These are phyloP conservation scores for Persicaria tinctoria DNA, from an alignment of 148 eudicot species.

Conservation along the genomic window DNA sequence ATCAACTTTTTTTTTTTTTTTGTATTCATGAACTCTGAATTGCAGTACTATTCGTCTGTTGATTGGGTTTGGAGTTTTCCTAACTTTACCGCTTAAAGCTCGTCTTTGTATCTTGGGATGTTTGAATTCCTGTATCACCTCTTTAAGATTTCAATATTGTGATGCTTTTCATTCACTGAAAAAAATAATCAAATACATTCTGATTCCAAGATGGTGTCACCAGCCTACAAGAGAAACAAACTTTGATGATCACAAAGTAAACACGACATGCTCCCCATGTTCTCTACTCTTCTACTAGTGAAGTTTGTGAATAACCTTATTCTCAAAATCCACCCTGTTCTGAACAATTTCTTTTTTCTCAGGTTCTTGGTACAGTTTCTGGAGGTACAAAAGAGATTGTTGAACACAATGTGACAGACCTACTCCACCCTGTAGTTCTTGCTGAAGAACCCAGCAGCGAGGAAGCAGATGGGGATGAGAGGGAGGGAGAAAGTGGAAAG, in stretches of 20 bases:
- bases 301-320: neutral
- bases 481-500: conserved; percentile 81
- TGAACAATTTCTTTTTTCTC: neutral
- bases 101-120: neutral
- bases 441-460: conserved; percentile 52
- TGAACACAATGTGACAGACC: conserved; percentile 72
- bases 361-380: conserved; percentile 95
- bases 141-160: neutral
- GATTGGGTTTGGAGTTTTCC: too few species aligned
- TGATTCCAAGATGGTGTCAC: neutral
- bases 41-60: neutral
- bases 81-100: neutral
- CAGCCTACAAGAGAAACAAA: neutral
- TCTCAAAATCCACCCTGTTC: neutral
- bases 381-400: conserved; percentile 95
- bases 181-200: neutral
- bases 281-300: neutral
- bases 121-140: neutral
- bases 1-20: conserved; percentile 18
- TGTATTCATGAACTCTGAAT: neutral
- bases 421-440: conserved; percentile 66
- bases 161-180: neutral
- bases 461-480: conserved; percentile 68
- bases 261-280: neutral
- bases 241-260: neutral